Percentiles rank a stretch among this genome's conserved stretches.
Evolutionary conservation across 345 rosid species (phyloP).

Genomic region (Heritiera fomes): DNA sequence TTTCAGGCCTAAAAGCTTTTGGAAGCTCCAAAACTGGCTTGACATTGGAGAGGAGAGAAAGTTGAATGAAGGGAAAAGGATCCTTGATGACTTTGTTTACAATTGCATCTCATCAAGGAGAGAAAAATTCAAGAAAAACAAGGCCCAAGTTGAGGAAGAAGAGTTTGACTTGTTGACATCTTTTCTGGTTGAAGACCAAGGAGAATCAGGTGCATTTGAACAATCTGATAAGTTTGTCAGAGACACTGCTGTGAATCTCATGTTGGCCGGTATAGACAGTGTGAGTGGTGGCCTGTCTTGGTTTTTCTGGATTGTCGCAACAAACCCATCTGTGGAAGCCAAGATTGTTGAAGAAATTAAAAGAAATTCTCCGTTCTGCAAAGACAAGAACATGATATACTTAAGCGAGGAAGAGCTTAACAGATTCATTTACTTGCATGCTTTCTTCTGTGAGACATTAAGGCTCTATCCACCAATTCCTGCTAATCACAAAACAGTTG

Average conservation of each 20-base stretch:
- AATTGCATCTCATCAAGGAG: conserved; percentile 19
- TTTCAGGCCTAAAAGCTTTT: not conserved
- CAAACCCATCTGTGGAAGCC: conserved; percentile 29
- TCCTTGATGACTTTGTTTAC: conserved; percentile 19
- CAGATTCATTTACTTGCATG: conserved; percentile 30
- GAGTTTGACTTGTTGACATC: conserved; percentile 28
- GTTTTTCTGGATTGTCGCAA: conserved; percentile 38
- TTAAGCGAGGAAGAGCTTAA: not conserved
- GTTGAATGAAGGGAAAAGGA: not conserved
- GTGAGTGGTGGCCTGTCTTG: no score
- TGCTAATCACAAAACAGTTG: not conserved
- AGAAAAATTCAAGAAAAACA: conserved; percentile 1
- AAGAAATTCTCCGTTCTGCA: not conserved
- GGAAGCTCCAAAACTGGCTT: conserved; percentile 31
- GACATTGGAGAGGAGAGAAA: conserved; percentile 34
- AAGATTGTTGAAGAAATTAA: conserved; percentile 31
- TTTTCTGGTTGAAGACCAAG: conserved; percentile 27
- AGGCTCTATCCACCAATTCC: conserved; percentile 33
- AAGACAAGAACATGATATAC: not conserved
- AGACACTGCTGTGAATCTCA: no score
- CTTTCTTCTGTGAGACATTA: conserved; percentile 24
- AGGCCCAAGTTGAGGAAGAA: not conserved
- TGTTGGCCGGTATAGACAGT: no score
- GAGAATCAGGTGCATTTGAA: no score
- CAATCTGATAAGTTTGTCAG: no score